phyloP scores from a whole-genome alignment of 306 rosid species.

The Vicia faba region DNA sequence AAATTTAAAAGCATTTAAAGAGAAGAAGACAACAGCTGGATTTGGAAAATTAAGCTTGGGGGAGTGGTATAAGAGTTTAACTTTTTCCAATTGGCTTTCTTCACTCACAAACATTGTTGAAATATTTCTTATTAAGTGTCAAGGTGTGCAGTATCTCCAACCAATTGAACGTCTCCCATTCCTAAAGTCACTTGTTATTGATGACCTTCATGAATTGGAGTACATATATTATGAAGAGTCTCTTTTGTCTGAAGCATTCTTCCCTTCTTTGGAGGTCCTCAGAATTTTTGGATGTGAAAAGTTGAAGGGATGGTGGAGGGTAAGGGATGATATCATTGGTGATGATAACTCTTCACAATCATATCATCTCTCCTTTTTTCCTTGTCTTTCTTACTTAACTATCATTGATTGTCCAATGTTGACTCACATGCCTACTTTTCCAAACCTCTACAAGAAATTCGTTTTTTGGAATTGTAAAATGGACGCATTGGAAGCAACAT shows the following conservation, averaged over 20 bases:
- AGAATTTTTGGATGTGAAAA: accelerated
- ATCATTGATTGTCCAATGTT: background rate
- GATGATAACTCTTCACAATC: background rate
- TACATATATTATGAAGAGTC: slow-evolving; percentile 2
- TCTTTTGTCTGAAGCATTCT: background rate
- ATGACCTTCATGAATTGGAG: background rate
- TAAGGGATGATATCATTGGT: no score
- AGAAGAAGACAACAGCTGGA: background rate
- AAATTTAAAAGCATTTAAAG: background rate
- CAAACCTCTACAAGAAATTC: background rate
- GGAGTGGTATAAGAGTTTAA: no score
- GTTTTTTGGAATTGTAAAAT: accelerated
- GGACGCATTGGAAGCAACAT: no score
- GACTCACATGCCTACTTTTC: background rate
- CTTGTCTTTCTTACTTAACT: background rate
- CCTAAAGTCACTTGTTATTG: background rate
- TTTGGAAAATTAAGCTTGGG: background rate
- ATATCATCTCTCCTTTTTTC: background rate
- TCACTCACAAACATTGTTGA: slow-evolving; percentile 2
- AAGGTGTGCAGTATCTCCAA: slow-evolving; percentile 3
- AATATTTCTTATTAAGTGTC: accelerated
- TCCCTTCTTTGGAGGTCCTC: background rate
- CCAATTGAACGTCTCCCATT: slow-evolving; percentile 11
- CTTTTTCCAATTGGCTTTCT: slow-evolving; percentile 21
- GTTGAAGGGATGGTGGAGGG: background rate